Evolutionary conservation across 306 rosid species (phyloP), one percentile per base, ranked within the genome.

Genomic region (Coriaria nepalensis): DNA sequence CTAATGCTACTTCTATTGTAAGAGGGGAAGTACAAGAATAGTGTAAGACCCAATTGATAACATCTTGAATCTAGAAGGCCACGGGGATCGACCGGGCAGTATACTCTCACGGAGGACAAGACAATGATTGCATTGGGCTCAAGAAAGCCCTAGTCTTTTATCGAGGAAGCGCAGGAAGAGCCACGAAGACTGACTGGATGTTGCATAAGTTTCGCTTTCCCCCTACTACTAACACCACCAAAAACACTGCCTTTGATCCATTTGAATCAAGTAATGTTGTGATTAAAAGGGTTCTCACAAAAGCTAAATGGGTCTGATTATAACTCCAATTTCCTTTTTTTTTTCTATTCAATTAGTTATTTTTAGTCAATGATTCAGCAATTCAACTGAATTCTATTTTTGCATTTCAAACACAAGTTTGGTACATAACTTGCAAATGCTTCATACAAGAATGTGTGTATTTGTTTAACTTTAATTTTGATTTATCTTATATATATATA

Each of bases 201-300:
- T 84, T 88, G 97, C 95, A 88, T 9, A 95, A 88, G 64, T 88
- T 88, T 74, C 97, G 97, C 53, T 80, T 67, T 43, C 95, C 95
- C 9, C 54, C 82, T 10, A 29, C 43, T 33, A 59, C 11, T 32
- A 51, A 34, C 33, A 12, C 62, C 45, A 20, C 40, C 43, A 6
- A 5, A 37, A 33, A 45, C 7, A 64, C 29, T 33, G 35, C 60
- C 29, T 76, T 57, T 49, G 85, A 81, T 73, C n/a, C n/a, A n/a
- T n/a, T n/a, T n/a, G n/a, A n/a, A n/a, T n/a, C n/a, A n/a, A n/a
- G n/a, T n/a, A n/a, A n/a, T n/a, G n/a, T n/a, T n/a, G n/a, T n/a
- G n/a, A n/a, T n/a, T n/a, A n/a, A n/a, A n/a, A n/a, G n/a, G n/a
- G n/a, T n/a, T n/a, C n/a, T n/a, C n/a, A n/a, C n/a, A n/a, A n/a